A percentile compares a stretch with the other conserved stretches of the same genome.
Evolutionary conservation across 331 rosid genomes (phyloP).

Genomic region (Spiraea crenata): DNA sequence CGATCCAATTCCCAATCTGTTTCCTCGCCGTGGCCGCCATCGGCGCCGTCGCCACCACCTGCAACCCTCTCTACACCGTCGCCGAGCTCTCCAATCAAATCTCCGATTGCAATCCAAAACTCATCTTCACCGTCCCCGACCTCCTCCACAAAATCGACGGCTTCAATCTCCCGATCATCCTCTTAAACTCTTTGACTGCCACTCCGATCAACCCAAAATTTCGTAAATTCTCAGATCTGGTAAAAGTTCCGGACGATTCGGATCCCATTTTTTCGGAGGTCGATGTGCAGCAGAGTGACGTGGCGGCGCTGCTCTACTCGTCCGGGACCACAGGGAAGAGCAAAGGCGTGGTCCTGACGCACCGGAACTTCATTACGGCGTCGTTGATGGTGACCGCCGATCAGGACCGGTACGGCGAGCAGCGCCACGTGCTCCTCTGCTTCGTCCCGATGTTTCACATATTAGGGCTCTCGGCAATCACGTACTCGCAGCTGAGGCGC

Average conservation of each 20-base stretch:
- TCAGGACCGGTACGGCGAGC: constrained; percentile 30
- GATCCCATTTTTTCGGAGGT: background rate
- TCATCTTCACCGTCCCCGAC: constrained; percentile 35
- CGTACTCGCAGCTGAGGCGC: constrained; percentile 33
- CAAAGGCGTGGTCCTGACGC: constrained; percentile 51
- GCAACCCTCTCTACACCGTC: constrained; percentile 41
- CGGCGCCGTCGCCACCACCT: constrained; percentile 39
- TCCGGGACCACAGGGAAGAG: constrained; percentile 49
- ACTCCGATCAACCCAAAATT: background rate
- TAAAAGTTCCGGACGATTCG: background rate
- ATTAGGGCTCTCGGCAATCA: constrained; percentile 29
- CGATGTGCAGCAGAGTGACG: constrained; percentile 30
- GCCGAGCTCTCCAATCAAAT: constrained; percentile 34
- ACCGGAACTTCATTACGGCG: constrained; percentile 41
- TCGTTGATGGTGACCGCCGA: constrained; percentile 32
- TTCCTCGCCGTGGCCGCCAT: constrained; percentile 35
- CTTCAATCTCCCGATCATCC: constrained; percentile 26
- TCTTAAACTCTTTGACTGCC: constrained; percentile 5
- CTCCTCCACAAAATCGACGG: constrained; percentile 20
- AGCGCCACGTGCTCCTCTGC: constrained; percentile 35
- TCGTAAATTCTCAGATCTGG: constrained; percentile 29
- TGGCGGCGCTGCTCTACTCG: constrained; percentile 46
- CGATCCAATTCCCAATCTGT: constrained; percentile 29
- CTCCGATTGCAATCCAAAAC: constrained; percentile 40
- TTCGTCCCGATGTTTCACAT: constrained; percentile 47